These are phyloP conservation scores for Penicillium sp. DNA, from an alignment of 2,329 filamentous ascomycete species.

Conservation along the genomic window DNA sequence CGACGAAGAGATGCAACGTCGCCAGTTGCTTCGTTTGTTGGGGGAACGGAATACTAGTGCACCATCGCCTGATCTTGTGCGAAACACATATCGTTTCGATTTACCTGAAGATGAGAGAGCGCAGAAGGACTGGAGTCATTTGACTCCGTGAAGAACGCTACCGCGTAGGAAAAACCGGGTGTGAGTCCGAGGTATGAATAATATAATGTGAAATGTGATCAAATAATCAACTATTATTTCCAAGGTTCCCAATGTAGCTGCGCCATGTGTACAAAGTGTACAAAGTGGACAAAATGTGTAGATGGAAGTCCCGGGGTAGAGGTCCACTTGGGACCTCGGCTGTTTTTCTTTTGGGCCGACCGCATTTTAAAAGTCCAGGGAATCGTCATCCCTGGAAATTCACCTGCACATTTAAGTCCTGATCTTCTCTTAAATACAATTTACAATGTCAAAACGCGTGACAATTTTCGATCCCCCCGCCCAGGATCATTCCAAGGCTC, in stretches of 20 bases:
- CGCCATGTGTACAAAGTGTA: neutral
- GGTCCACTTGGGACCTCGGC: constrained; percentile 18
- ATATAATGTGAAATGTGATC: neutral
- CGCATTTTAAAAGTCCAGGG: constrained; percentile 11
- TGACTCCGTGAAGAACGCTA: neutral
- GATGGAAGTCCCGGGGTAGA: neutral
- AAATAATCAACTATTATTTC: neutral
- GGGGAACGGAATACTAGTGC: constrained; percentile 29
- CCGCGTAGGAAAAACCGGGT: neutral
- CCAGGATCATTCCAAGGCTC: constrained; percentile 67
- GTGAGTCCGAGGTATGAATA: neutral
- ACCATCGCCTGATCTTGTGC: constrained; percentile 24
- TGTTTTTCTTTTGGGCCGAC: constrained; percentile 1
- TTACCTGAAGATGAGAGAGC: constrained; percentile 14
- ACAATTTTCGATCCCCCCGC: constrained; percentile 76
- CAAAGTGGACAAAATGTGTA: too few species aligned
- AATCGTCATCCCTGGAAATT: constrained; percentile 6
- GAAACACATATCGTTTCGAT: constrained; percentile 31
- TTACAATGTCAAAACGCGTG: constrained; percentile 34
- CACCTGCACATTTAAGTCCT: neutral
- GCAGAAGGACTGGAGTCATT: neutral
- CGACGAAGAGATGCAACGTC: constrained; percentile 42
- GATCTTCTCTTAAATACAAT: neutral
- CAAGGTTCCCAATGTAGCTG: neutral
- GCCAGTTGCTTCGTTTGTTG: constrained; percentile 38